Conservation (phyloP, 2,329 filamentous ascomycete genomes). For the Exophiala calicioides region DNA sequence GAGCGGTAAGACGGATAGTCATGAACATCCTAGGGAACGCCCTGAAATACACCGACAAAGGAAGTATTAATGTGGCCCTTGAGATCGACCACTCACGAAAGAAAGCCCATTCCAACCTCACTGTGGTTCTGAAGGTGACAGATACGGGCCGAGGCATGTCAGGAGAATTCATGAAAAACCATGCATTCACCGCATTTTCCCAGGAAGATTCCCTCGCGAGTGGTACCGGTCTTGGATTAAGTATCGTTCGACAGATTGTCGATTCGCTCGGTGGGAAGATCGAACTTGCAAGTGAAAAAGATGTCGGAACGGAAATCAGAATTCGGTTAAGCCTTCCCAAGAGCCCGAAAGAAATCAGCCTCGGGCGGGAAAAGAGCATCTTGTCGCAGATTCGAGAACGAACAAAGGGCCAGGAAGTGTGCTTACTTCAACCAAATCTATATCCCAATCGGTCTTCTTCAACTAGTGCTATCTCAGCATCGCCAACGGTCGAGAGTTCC, state of each 20-base stretch:
- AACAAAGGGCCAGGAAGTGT: constrained; percentile 19
- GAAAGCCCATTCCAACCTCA: constrained; percentile 34
- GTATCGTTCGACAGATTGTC: constrained; percentile 64
- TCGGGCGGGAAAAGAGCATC: constrained; percentile 7
- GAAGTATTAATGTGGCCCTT: constrained; percentile 52
- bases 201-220: constrained; percentile 63
- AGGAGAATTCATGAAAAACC: constrained; percentile 60
- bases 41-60: constrained; percentile 61
- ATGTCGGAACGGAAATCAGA: constrained; percentile 57
- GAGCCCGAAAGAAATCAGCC: constrained; percentile 1
- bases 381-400: constrained; percentile 17
- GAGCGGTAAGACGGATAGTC: constrained; percentile 56
- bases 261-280: constrained; percentile 62
- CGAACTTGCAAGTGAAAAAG: constrained; percentile 55
- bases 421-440: constrained; percentile 16
- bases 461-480: constrained; percentile 6
- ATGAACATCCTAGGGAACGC: constrained; percentile 66
- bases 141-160: constrained; percentile 69
- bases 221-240: constrained; percentile 58
- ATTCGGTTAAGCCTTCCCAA: constrained; percentile 27
- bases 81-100: constrained; percentile 36
- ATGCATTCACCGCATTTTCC: constrained; percentile 58
- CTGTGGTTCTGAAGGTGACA: constrained; percentile 50
- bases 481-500: constrained; percentile 26
- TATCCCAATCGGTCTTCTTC: not conserved